Base-by-base conservation (phyloP, 805 yeast species). In the Wickerhamomyces mucosus region DNA sequence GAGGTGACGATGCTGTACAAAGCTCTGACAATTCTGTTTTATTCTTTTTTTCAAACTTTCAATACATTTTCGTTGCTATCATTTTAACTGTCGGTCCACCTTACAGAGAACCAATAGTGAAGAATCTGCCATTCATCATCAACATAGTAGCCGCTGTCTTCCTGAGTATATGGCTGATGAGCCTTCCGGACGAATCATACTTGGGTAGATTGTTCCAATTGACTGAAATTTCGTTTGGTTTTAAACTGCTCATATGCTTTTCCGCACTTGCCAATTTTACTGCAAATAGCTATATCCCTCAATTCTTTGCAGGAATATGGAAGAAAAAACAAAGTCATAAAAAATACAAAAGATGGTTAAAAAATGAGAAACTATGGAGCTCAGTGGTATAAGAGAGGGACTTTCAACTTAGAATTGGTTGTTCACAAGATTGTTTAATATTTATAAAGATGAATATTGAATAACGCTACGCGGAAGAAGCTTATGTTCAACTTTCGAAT, bases 81-180 rank as follows among this genome's bases (percentile, higher is more conserved):
- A 72, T 86, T n/a, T 61, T 92, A 37, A 81, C 95, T 14, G 82
- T 73, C 10, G 98, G 99, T 0, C 88, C 92, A 7, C 99, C 99
- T 15, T 92, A 85, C 55, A 67, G 98, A 35, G 79, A 83, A 48
- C 77, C 88, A 2, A 71, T 78, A 43, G 54, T 59, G 18, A 65
- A 74, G 39, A 92, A 80, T 46, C 31, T 41, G 9, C 94, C 94
- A 6, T 89, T 86, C 51, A 60, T 92, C 31, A 25, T 62, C 2
- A 84, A 86, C 31, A 63, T 82, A 26, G 40, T 61, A 0, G 37
- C 61, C 1, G 70, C 94, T 0, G 34, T 68, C 1, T 29, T 62
- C 5, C 37, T 75, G 8, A 76, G 89, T 12, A 38, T 65, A 0
- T 32, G 53, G 4, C 57, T 85, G 41, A 78, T 88, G 73, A 43